phyloP scores from a whole-genome alignment of 1,284 basidiomycete species.

The Moesziomyces globuligerus region DNA sequence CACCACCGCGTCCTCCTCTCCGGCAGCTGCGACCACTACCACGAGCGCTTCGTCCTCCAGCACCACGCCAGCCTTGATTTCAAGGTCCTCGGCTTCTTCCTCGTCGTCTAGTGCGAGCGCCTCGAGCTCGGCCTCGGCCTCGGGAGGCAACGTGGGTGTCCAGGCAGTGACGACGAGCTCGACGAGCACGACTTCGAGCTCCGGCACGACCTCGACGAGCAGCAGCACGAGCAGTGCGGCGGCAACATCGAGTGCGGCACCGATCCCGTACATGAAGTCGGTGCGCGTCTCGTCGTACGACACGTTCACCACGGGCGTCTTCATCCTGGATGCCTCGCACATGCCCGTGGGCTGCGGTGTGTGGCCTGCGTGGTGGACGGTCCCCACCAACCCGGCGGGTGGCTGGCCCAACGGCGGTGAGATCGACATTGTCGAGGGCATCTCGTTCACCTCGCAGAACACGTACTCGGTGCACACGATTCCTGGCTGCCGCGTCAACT shows the following conservation, averaged over 20 bases:
- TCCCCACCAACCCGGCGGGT: constrained; percentile 30
- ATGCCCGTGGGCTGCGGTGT: constrained; percentile 54
- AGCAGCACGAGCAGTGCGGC: neutral
- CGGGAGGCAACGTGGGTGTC: neutral
- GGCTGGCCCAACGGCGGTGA: constrained; percentile 60
- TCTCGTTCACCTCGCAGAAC: constrained; percentile 48
- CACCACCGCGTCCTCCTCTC: constrained; percentile 10
- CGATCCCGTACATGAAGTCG: constrained; percentile 40
- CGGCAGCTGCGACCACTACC: constrained; percentile 1
- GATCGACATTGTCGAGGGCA: constrained; percentile 60
- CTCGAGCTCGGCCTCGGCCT: constrained; percentile 11
- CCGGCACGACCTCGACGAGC: neutral
- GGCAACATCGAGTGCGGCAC: constrained; percentile 14
- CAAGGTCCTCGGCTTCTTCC: constrained; percentile 3
- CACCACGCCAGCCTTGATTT: neutral
- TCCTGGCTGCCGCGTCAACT: constrained; percentile 41
- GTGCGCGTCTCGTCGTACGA: constrained; percentile 47
- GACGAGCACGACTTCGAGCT: neutral
- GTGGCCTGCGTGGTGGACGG: constrained; percentile 64
- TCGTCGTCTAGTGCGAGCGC: neutral
- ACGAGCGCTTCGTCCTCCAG: constrained; percentile 3
- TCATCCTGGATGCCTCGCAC: constrained; percentile 45
- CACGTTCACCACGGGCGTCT: constrained; percentile 51
- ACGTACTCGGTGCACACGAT: constrained; percentile 53
- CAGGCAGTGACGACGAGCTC: constrained; percentile 3